Percentiles rank a stretch among this genome's conserved stretches.
Conservation (phyloP, 352 stramenopile species). For the Peronospora destructor region DNA sequence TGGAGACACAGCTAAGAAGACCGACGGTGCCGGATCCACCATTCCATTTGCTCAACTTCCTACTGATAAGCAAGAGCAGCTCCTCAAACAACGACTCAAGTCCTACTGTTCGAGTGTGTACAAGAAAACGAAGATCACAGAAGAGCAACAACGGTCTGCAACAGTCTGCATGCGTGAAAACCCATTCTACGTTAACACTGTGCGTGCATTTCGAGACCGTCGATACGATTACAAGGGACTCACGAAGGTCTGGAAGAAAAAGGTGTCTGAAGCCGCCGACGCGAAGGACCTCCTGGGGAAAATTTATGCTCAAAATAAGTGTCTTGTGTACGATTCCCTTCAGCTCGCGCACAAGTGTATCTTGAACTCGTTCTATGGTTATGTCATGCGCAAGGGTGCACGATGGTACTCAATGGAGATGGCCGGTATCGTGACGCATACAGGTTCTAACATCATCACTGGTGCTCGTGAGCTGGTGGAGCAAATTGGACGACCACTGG, state of each 20-base stretch:
- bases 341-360: constrained; percentile 99
- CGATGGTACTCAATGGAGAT: constrained; percentile 99
- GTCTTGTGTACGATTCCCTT: constrained; percentile 95
- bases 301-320: constrained; percentile 83
- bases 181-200: constrained; percentile 99
- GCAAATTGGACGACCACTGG: constrained; percentile 93
- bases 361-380: constrained; percentile 98
- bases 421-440: constrained; percentile 99
- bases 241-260: constrained; percentile 93
- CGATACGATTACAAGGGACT: constrained; percentile 99
- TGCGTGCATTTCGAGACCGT: constrained; percentile 97
- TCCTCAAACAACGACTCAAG: constrained; percentile 81
- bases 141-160: constrained; percentile 90
- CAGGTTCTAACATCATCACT: constrained; percentile 97
- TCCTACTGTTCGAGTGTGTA: constrained; percentile 96
- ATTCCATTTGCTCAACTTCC: constrained; percentile 59
- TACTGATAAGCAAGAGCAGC: constrained; percentile 48
- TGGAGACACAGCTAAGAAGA: constrained; percentile 8
- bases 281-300: constrained; percentile 81
- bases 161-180: constrained; percentile 99
- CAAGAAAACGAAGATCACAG: constrained; percentile 95
- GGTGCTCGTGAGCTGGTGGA: constrained; percentile 90
- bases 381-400: constrained; percentile 99
- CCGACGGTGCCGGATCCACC: constrained; percentile 16
- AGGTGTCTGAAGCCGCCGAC: constrained; percentile 67